Evolutionary conservation across 192 early-diverging fungal species (phyloP).

Genomic region (Coemansia sp.): DNA sequence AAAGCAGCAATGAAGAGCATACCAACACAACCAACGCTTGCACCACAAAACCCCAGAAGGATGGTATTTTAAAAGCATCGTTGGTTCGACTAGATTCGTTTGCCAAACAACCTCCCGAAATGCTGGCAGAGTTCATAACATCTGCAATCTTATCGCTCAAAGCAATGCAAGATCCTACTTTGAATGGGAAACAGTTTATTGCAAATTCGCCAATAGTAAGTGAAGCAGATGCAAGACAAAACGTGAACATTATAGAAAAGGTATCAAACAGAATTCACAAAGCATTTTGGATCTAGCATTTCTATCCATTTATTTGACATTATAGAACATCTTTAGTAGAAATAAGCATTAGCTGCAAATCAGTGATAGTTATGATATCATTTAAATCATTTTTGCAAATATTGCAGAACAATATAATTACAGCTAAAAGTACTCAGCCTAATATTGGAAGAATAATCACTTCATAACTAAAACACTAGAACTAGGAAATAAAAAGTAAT

Average conservation of each 20-base stretch:
- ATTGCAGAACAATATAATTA: too few species aligned
- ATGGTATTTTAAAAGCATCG: background rate
- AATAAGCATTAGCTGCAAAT: too few species aligned
- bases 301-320: background rate
- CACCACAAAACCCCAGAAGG: background rate
- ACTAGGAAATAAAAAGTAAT: too few species aligned
- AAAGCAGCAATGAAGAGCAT: background rate
- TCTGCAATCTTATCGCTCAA: conserved; percentile 35
- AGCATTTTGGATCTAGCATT: conserved; percentile 22
- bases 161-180: background rate
- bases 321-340: too few species aligned
- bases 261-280: conserved; percentile 31
- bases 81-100: conserved; percentile 33
- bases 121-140: conserved; percentile 44
- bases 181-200: conserved; percentile 29
- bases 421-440: too few species aligned
- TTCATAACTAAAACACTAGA: too few species aligned
- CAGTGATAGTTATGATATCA: too few species aligned
- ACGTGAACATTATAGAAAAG: conserved; percentile 30
- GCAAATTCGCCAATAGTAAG: conserved; percentile 47
- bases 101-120: conserved; percentile 31
- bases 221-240: conserved; percentile 32
- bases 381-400: too few species aligned
- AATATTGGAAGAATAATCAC: too few species aligned
- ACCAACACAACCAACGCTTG: background rate